Evolutionary conservation across 352 stramenopile species (phyloP), one percentile per base, ranked within the genome.

Genomic region (Phytophthora sansomeana): DNA sequence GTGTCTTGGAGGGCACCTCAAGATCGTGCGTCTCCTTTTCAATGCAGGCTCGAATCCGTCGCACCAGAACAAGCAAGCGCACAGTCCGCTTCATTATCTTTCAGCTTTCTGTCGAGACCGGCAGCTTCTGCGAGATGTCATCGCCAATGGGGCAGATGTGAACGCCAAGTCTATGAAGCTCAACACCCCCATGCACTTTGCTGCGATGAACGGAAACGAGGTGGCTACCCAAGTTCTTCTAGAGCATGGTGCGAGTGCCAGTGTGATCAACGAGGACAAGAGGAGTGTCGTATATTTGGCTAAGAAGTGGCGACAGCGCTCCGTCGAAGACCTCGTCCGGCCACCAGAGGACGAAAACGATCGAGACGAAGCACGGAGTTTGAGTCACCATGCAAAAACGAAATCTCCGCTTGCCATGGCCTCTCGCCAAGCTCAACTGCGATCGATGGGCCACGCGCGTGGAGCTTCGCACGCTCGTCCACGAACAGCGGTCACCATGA

Each of bases 201-300:
- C 85, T 19, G 85, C 85, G 2, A 91, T 92, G 81, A 90, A 88
- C 49, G 81, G 83, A 32, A 90, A 93, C 41, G 81, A 90, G 50
- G 72, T 92, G 5, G 83, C 81, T 5, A 86, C 80, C 0, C 62
- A 75, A 38, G 72, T 92, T 3, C 69, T 93, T 2, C 56, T 92
- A 2, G 72, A 77, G 1, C 57, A 91, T 36, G 85, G 83, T n/a
- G 85, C 83, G 0, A 89, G 77, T 46, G 63, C 78, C 4, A 91
- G 74, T 28, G 73, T 78, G 29, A 88, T 88, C 51, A 92, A 93
- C 57, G 85, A 91, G 62, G 85, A 92, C 64, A 92, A 90, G 54
- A 72, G 75, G 28, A 93, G 76, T 35, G 83, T 90, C 11, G 72
- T 93, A 36, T 93, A 91, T 35, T 53, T 93, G 11, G 81, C 83